Evolutionary conservation across 768 basidiomycete species (phyloP), one percentile per base, ranked within the genome.

Genomic region (Russula griseocarnosa): DNA sequence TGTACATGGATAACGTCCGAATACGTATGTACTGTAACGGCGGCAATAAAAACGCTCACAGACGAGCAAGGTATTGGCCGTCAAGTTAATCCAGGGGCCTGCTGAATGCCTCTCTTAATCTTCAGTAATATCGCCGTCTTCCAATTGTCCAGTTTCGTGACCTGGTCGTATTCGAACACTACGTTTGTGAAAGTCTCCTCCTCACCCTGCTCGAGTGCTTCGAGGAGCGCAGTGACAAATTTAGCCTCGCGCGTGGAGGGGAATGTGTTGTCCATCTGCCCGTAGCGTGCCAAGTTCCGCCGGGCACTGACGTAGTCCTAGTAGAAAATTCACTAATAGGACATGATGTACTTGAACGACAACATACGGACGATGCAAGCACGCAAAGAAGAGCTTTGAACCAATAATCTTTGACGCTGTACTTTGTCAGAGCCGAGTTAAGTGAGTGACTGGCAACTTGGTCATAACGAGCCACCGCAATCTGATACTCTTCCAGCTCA

Each of bases 401-500:
- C 93, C 94, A 98, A 71, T 96, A 96, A 69, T 98, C 97, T 77
- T 98, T 98, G 69, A 98, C 97, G 66, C 90, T 94, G 78, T 98
- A 99, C 75, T 94, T 94, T n/a, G 97, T 98, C 69, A 98, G 76
- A 10, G 87, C 79, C 22, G 90, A 92, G 0, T 76, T 76, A 49
- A 98, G 80, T 10, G 89, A 91, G 72, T 90, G 86, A 66, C 88
- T 81, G 5, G 94, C 96, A 51, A 98, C 95, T 71, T 88, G 85
- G 71, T 94, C 91, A 70, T 96, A 99, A 64, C 87, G 87, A 65
- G 85, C 80, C 70, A 98, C 93, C 14, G 97, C 95, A 67, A 84
- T 81, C 16, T 84, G 79, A 73, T 87, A 98, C 69, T 98, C 84
- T 65, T 89, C 91, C 24, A 98, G 75, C 60, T 94, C 89, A 14